These are phyloP conservation scores for Dothideomycetidae sp. DNA, from an alignment of 2,329 filamentous ascomycete genomes.

Conservation along the genomic window DNA sequence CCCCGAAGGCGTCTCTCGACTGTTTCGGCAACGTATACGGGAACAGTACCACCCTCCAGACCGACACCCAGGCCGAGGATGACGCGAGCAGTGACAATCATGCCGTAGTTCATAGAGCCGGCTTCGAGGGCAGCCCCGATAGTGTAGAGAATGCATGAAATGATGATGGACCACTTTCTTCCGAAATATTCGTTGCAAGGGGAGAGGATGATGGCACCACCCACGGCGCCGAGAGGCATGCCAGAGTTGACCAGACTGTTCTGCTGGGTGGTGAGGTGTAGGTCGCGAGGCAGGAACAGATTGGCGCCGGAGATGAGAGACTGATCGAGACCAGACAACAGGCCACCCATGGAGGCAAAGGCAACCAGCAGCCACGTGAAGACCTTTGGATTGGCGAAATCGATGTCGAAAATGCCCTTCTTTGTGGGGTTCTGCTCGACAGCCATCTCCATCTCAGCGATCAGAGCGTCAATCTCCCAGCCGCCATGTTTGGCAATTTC, in stretches of 20 bases:
- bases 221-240: conserved; percentile 59
- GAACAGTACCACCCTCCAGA: conserved; percentile 44
- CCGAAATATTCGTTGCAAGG: conserved; percentile 49
- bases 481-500: conserved; percentile 21
- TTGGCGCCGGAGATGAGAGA: conserved; percentile 59
- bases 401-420: conserved; percentile 37
- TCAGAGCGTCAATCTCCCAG: conserved; percentile 32
- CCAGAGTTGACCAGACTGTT: conserved; percentile 54
- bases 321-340: conserved; percentile 59
- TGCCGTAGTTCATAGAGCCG: conserved; percentile 52
- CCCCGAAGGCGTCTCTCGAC: conserved; percentile 53
- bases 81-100: conserved; percentile 55
- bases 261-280: conserved; percentile 40
- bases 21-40: conserved; percentile 60
- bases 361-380: conserved; percentile 56
- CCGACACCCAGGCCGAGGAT: conserved; percentile 53
- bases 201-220: conserved; percentile 51
- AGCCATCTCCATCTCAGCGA: conserved; percentile 28
- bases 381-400: conserved; percentile 46
- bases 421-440: conserved; percentile 22
- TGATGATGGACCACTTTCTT: conserved; percentile 52
- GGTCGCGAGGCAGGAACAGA: conserved; percentile 47
- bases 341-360: conserved; percentile 62
- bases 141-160: conserved; percentile 56
- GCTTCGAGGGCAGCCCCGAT: conserved; percentile 55